These are phyloP conservation scores for Tarenaya hassleriana DNA, from an alignment of 345 rosid species.

Conservation along the genomic window DNA sequence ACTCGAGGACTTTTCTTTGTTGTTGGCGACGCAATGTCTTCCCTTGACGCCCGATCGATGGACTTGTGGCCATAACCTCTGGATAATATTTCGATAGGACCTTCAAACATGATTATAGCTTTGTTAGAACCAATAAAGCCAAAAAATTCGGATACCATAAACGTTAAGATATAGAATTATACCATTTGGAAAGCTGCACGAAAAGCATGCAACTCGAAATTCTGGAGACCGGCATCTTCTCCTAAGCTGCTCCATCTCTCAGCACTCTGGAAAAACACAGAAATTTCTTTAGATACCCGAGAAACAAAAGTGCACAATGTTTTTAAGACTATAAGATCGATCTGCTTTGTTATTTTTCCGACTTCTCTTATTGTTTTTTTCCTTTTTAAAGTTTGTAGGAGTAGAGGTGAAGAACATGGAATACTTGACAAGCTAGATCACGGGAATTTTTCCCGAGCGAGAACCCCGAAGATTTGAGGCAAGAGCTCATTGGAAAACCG, in stretches of 20 bases:
- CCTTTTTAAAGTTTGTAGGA: too few relatives aligned
- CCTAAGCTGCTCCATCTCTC: slow-evolving; percentile 79
- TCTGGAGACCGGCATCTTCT: slow-evolving; percentile 66
- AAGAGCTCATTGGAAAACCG: slow-evolving; percentile 76
- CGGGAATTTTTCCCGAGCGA: slow-evolving; percentile 59
- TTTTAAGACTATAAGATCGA: too few relatives aligned
- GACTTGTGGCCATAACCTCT: slow-evolving; percentile 48
- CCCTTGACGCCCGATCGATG: slow-evolving; percentile 93
- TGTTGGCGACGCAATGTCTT: slow-evolving; percentile 76
- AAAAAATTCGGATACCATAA: background rate
- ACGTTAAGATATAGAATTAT: slow-evolving; percentile 13
- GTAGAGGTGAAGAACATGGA: slow-evolving; percentile 13
- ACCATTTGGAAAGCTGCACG: slow-evolving; percentile 97
- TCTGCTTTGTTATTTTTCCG: too few relatives aligned
- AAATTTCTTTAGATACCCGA: background rate
- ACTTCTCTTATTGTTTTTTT: too few relatives aligned
- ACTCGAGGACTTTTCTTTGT: slow-evolving; percentile 43
- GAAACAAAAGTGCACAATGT: too few relatives aligned
- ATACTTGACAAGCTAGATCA: slow-evolving; percentile 96
- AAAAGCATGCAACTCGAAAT: slow-evolving; percentile 82
- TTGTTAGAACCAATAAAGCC: slow-evolving; percentile 5
- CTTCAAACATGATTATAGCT: slow-evolving; percentile 32
- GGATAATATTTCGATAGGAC: slow-evolving; percentile 73
- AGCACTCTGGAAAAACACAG: slow-evolving; percentile 56
- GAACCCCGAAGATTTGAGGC: slow-evolving; percentile 49